Conservation (phyloP, 768 basidiomycete species). For the Lanmaoa pseudosensibilis region DNA sequence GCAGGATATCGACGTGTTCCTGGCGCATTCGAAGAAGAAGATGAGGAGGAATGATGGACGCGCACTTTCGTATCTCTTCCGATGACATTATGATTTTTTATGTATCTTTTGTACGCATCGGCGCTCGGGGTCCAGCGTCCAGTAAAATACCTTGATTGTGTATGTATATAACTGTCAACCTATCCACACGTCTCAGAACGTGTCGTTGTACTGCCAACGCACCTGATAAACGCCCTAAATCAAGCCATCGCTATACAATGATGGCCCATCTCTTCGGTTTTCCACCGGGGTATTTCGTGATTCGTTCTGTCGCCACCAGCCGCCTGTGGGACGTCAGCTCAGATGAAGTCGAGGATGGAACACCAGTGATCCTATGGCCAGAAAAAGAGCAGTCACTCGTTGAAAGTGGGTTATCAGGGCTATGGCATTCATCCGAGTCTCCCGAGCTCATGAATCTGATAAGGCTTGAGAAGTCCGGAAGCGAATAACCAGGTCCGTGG, state of each 20-base stretch:
- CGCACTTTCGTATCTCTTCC: not conserved
- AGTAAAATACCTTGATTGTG: not conserved
- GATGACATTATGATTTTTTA: not conserved
- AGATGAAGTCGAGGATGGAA: slow-evolving; percentile 38
- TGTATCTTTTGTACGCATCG: not conserved
- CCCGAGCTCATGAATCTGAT: slow-evolving; percentile 12
- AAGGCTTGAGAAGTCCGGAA: slow-evolving; percentile 66
- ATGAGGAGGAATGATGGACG: slow-evolving; percentile 11
- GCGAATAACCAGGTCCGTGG: slow-evolving; percentile 69
- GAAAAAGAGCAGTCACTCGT: slow-evolving; percentile 77
- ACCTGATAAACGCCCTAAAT: not conserved
- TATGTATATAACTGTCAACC: no score
- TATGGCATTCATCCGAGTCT: not conserved
- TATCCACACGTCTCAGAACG: not conserved
- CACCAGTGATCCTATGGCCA: slow-evolving; percentile 60
- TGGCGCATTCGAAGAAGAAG: slow-evolving; percentile 30
- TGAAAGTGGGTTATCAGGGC: slow-evolving; percentile 52
- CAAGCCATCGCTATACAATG: not conserved
- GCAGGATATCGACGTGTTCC: slow-evolving; percentile 20
- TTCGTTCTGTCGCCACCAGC: slow-evolving; percentile 37
- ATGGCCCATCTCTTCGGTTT: slow-evolving; percentile 34
- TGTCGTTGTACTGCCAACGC: not conserved
- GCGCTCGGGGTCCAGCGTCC: no score
- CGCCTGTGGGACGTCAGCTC: slow-evolving; percentile 38
- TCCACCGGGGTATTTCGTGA: slow-evolving; percentile 42